These are phyloP conservation scores for Litchi chinensis DNA, from an alignment of 345 rosid species.

Conservation along the genomic window DNA sequence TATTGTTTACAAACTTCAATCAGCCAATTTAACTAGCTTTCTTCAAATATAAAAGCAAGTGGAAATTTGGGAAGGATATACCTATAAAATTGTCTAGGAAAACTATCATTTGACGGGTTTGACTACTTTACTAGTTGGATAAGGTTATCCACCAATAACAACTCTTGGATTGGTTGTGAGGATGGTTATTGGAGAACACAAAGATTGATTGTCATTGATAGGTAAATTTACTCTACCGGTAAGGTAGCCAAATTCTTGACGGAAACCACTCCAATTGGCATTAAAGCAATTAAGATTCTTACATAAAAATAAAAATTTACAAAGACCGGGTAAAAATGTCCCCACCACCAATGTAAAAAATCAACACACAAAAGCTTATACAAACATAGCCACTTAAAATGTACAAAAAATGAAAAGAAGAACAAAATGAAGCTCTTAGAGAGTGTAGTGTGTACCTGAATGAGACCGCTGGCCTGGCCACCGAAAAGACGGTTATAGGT, in stretches of 20 bases:
- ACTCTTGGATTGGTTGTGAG: too few species aligned
- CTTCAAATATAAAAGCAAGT: background rate
- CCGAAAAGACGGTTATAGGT: constrained; percentile 78
- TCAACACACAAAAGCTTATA: background rate
- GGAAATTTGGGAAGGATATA: background rate
- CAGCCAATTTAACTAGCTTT: background rate
- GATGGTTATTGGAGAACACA: too few species aligned
- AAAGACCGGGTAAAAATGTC: background rate
- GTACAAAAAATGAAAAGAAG: too few species aligned
- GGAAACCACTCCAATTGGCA: too few species aligned
- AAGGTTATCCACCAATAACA: too few species aligned
- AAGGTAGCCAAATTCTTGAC: too few species aligned
- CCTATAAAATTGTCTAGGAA: background rate
- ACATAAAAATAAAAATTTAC: background rate
- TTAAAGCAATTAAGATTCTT: background rate
- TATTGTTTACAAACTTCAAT: background rate
- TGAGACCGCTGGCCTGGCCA: constrained; percentile 45
- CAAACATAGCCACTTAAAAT: too few species aligned
- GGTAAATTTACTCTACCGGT: too few species aligned
- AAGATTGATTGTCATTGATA: too few species aligned
- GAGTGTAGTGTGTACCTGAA: constrained; percentile 52
- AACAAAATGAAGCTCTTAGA: too few species aligned
- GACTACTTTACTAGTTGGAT: too few species aligned
- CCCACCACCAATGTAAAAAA: background rate
- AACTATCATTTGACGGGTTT: too few species aligned